Conservation (phyloP, 345 rosid genomes). For the Trapa bicornis region DNA sequence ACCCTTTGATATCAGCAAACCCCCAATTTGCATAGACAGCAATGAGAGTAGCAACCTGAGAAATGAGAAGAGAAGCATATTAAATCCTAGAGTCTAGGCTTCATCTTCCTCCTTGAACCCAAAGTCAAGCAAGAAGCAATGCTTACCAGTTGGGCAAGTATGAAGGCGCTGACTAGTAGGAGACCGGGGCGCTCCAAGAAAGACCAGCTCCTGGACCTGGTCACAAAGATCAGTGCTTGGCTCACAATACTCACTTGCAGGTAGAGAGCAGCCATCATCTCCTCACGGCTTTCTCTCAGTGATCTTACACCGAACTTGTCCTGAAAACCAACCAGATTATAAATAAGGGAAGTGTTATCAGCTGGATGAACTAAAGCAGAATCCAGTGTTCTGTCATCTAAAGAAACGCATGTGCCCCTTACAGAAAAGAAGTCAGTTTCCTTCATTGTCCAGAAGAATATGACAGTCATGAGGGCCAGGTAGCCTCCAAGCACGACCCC, state of each 20-base stretch:
- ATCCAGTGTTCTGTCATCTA: neutral
- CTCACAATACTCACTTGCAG: slow-evolving; percentile 49
- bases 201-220: slow-evolving; percentile 43
- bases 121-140: no score
- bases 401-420: slow-evolving; percentile 5
- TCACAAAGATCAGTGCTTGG: slow-evolving; percentile 40
- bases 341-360: neutral
- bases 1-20: slow-evolving; percentile 30
- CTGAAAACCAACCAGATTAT: slow-evolving; percentile 8
- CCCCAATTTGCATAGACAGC: slow-evolving; percentile 40
- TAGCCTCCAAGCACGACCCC: slow-evolving; percentile 35
- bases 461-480: slow-evolving; percentile 29
- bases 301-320: slow-evolving; percentile 27
- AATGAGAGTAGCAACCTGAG: slow-evolving; percentile 35
- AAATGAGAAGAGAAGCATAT: neutral
- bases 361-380: neutral
- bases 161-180: slow-evolving; percentile 10
- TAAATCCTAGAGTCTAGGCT: no score
- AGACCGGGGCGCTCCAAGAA: slow-evolving; percentile 31
- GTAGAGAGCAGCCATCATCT: slow-evolving; percentile 35
- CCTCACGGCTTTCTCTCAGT: slow-evolving; percentile 12
- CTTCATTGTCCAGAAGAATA: slow-evolving; percentile 31
- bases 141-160: no score
- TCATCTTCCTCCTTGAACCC: no score
- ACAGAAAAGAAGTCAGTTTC: slow-evolving; percentile 32